Conservation (phyloP, 495 filamentous ascomycete genomes). For the Talaromyces ruber region DNA sequence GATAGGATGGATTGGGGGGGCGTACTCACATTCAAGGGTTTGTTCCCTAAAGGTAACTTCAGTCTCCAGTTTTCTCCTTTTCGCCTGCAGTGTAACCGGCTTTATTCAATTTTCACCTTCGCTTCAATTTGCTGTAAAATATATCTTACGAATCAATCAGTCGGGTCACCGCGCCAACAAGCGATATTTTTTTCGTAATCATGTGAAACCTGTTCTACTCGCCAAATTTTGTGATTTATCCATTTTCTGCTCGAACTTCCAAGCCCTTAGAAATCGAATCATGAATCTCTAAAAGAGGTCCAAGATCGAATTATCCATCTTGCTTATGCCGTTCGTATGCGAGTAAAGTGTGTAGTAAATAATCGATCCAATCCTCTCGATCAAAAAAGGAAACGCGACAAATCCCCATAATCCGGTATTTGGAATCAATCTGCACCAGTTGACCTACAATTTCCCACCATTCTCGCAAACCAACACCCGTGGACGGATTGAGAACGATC, state of each 20-base stretch:
- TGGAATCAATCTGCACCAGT: background rate
- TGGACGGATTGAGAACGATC: background rate
- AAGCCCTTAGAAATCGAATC: background rate
- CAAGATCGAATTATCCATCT: background rate
- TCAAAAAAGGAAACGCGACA: background rate
- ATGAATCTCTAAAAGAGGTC: background rate
- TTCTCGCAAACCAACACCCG: background rate
- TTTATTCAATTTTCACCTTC: background rate
- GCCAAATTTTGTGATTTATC: background rate
- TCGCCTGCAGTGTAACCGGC: background rate
- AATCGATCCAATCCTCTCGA: background rate
- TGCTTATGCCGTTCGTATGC: background rate
- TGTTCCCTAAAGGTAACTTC: background rate
- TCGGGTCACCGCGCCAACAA: background rate
- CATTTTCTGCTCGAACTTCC: background rate
- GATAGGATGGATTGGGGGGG: background rate
- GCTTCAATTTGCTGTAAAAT: background rate
- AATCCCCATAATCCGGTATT: background rate
- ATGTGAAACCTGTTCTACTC: background rate
- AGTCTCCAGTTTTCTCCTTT: background rate
- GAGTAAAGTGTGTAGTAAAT: background rate
- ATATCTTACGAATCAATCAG: background rate
- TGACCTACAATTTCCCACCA: background rate
- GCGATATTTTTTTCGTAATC: background rate
- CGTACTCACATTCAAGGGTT: background rate